These are phyloP conservation scores for Yarrowia sp. DNA, from an alignment of 805 yeast genomes.

Conservation along the genomic window DNA sequence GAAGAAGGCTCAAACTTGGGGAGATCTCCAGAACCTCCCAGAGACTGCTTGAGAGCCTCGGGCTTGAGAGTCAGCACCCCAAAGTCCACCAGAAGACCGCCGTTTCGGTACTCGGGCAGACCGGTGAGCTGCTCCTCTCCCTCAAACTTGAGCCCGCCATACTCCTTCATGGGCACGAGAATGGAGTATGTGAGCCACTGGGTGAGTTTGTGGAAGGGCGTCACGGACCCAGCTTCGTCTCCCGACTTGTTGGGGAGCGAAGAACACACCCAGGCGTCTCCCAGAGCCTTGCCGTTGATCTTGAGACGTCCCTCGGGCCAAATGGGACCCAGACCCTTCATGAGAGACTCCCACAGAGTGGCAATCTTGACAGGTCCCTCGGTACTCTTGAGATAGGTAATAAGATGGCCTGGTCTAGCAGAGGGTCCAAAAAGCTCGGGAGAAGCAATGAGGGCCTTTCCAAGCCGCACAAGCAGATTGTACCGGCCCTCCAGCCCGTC, in stretches of 20 bases:
- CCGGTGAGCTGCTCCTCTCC: constrained; percentile 50
- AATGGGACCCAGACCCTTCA: constrained; percentile 54
- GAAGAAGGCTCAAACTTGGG: constrained; percentile 55
- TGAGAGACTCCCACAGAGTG: constrained; percentile 52
- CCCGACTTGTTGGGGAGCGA: constrained; percentile 32
- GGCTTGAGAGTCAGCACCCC: constrained; percentile 50
- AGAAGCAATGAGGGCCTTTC: constrained; percentile 44
- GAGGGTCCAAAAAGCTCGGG: constrained; percentile 46
- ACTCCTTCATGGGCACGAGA: constrained; percentile 48
- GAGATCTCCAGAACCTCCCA: constrained; percentile 34
- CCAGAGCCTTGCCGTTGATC: constrained; percentile 50
- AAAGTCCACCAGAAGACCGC: constrained; percentile 59
- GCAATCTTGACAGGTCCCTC: constrained; percentile 39
- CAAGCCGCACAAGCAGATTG: constrained; percentile 46
- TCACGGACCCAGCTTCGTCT: constrained; percentile 45
- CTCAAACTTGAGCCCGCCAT: constrained; percentile 43
- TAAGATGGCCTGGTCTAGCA: constrained; percentile 52
- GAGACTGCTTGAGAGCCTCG: constrained; percentile 31
- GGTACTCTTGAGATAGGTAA: constrained; percentile 43
- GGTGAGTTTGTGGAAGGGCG: constrained; percentile 62
- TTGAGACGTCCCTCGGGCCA: constrained; percentile 61
- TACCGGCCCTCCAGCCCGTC: constrained; percentile 56
- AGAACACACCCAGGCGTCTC: constrained; percentile 56
- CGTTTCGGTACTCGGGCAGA: constrained; percentile 60
- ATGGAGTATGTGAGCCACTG: constrained; percentile 67